phyloP scores from a whole-genome alignment of 805 yeast species.

The Blastobotrys attinorum region DNA sequence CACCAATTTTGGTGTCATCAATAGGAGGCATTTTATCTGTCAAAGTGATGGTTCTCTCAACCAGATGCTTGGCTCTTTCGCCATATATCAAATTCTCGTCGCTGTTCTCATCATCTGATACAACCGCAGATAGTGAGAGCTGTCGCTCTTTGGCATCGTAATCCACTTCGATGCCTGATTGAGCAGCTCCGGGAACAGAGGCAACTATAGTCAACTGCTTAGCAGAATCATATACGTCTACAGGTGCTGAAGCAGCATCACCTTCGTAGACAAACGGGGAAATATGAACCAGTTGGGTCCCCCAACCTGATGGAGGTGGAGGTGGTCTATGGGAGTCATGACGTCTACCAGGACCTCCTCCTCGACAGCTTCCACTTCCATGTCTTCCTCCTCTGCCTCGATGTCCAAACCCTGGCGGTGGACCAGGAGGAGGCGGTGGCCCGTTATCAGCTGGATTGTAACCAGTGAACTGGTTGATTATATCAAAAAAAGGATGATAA shows the following conservation, averaged over 20 bases:
- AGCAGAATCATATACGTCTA: conserved; percentile 48
- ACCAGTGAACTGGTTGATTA: neutral
- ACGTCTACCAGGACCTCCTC: neutral
- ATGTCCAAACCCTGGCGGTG: neutral
- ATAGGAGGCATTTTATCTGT: conserved; percentile 41
- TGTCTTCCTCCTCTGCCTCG: neutral
- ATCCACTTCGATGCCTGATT: conserved; percentile 46
- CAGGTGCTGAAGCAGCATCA: conserved; percentile 33
- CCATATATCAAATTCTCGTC: conserved; percentile 37
- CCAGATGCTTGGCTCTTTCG: conserved; percentile 49
- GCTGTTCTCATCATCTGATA: conserved; percentile 27
- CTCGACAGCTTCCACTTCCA: neutral
- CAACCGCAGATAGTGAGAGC: conserved; percentile 37
- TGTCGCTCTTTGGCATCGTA: conserved; percentile 53
- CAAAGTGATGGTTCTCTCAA: conserved; percentile 49
- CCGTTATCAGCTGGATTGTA: neutral
- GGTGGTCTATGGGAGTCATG: neutral
- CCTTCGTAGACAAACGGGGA: neutral
- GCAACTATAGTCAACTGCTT: conserved; percentile 40
- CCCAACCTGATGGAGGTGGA: neutral
- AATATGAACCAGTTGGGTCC: neutral
- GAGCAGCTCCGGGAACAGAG: conserved; percentile 53
- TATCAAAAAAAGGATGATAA: neutral
- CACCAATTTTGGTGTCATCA: conserved; percentile 46
- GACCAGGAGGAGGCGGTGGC: neutral